Evolutionary conservation across 306 rosid genomes (phyloP).

Genomic region (Trifolium dubium): DNA sequence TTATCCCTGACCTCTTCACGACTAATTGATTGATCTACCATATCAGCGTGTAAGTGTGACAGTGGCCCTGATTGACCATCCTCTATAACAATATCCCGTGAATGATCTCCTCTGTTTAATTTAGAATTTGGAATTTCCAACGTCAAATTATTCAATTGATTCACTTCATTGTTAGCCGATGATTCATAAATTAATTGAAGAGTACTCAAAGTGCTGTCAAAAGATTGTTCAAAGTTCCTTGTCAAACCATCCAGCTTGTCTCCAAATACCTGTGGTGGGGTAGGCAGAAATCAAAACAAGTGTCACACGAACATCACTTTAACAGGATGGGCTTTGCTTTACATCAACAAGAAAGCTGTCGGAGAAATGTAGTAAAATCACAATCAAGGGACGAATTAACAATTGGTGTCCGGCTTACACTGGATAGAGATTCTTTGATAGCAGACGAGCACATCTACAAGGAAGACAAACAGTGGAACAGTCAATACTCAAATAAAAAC

Average conservation of each 20-base stretch:
- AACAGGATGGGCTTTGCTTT: conserved; percentile 25
- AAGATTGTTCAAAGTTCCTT: conserved; percentile 81
- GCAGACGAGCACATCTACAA: conserved; percentile 90
- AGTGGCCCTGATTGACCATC: conserved; percentile 43
- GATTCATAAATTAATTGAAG: conserved; percentile 67
- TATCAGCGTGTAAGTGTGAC: conserved; percentile 24
- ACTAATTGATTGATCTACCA: conserved; percentile 41
- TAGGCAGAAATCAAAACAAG: conserved; percentile 50
- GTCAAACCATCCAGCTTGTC: conserved; percentile 69
- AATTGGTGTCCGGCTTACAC: conserved; percentile 72
- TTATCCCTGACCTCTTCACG: conserved; percentile 49
- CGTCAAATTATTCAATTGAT: conserved; percentile 34
- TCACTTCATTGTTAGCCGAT: conserved; percentile 42
- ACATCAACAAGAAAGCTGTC: conserved; percentile 41
- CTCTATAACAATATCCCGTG: conserved; percentile 43
- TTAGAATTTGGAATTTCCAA: conserved; percentile 41
- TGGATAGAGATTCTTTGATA: conserved; percentile 77
- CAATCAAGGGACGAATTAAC: conserved; percentile 47
- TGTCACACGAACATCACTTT: conserved; percentile 45
- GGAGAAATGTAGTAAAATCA: conserved; percentile 49
- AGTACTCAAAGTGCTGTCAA: conserved; percentile 81
- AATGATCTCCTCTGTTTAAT: conserved; percentile 42
- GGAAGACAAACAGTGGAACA: conserved; percentile 16
- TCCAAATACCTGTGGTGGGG: conserved; percentile 75
- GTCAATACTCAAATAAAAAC: conserved; percentile 34